A percentile compares a stretch with the other conserved stretches of the same genome.
Evolutionary conservation across 352 stramenopile species (phyloP).

Genomic region (Pythium phragmitis): DNA sequence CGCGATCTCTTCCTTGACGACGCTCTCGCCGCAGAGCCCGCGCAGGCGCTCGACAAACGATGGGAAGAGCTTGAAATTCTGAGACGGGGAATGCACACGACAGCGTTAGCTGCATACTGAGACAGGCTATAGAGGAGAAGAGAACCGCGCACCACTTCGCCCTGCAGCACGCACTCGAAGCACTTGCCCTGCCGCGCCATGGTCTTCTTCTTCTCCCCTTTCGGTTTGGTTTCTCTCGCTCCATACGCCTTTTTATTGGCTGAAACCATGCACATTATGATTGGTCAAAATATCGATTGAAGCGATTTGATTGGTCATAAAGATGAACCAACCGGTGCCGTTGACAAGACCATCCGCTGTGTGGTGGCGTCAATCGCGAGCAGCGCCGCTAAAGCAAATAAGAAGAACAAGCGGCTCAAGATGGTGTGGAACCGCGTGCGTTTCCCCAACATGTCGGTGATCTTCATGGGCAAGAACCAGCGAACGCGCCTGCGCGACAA

Average conservation of each 20-base stretch:
- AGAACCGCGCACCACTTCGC: constrained; percentile 63
- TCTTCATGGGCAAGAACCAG: constrained; percentile 85
- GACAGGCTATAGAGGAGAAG: background rate
- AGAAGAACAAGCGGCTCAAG: constrained; percentile 20
- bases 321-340: background rate
- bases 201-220: background rate
- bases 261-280: background rate
- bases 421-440: constrained; percentile 87
- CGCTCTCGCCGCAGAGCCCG: constrained; percentile 73
- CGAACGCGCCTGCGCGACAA: constrained; percentile 75
- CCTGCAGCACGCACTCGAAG: constrained; percentile 82
- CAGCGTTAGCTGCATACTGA: background rate
- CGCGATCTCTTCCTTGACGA: constrained; percentile 86
- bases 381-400: constrained; percentile 11
- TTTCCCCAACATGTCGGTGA: constrained; percentile 88
- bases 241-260: background rate
- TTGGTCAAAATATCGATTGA: background rate
- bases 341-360: constrained; percentile 25
- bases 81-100: background rate
- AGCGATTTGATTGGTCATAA: constrained; percentile 24
- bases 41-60: constrained; percentile 79
- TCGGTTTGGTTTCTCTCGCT: too few relatives aligned
- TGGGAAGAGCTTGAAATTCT: constrained; percentile 85
- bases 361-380: constrained; percentile 12
- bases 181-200: constrained; percentile 74